Evolutionary conservation across 148 eudicot species (phyloP).

Genomic region (Nepenthes mirabilis): DNA sequence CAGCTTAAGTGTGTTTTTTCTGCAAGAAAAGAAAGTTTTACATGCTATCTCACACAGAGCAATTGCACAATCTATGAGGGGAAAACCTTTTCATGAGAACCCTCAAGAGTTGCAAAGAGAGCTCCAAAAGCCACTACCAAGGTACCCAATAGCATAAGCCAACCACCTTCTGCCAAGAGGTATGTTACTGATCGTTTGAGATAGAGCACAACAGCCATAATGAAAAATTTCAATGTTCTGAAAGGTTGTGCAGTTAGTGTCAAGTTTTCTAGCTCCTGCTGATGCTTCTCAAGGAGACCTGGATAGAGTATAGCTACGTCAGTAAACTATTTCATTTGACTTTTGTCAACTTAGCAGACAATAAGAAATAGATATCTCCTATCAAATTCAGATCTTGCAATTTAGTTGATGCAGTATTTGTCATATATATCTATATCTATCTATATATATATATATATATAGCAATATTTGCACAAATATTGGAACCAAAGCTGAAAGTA

Average conservation of each 20-base stretch:
- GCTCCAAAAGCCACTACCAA: slow-evolving; percentile 26
- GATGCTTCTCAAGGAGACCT: slow-evolving; percentile 64
- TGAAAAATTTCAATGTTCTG: slow-evolving; percentile 62
- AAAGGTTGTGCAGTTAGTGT: slow-evolving; percentile 61
- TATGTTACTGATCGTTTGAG: slow-evolving; percentile 38
- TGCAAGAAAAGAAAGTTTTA: background rate
- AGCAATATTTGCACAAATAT: too few relatives aligned
- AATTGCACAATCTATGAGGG: background rate
- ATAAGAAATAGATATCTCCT: background rate
- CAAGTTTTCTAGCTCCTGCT: slow-evolving; percentile 63
- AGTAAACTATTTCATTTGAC: background rate
- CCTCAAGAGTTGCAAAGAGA: slow-evolving; percentile 47
- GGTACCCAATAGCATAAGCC: slow-evolving; percentile 45
- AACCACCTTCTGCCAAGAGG: slow-evolving; percentile 56
- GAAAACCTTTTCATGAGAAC: slow-evolving; percentile 80
- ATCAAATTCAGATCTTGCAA: background rate
- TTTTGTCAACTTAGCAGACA: background rate
- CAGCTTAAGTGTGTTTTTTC: too few relatives aligned
- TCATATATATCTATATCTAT: too few relatives aligned
- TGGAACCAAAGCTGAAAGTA: too few relatives aligned
- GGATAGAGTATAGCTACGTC: slow-evolving; percentile 16
- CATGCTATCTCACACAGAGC: background rate
- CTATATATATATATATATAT: too few relatives aligned
- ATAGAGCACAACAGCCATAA: slow-evolving; percentile 52
- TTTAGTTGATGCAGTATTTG: too few relatives aligned